Evolutionary conservation across 805 yeast genomes (phyloP), one percentile per base, ranked within the genome.

Genomic region (Cyberlindnera subsufficiens): DNA sequence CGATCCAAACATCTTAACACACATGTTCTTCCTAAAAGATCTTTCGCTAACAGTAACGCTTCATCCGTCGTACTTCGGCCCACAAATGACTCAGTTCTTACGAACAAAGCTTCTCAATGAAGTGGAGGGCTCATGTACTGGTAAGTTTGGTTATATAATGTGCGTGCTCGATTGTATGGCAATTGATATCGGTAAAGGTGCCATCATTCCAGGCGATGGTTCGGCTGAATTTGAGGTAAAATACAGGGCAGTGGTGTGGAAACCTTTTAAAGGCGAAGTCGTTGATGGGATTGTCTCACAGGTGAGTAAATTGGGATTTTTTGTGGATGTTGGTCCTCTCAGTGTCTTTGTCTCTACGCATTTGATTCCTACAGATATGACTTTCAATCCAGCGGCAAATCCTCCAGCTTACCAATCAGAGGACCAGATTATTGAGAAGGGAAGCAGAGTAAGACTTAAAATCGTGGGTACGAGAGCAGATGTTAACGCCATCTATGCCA

Each of bases 71-170:
- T 93, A 82, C 65, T 91, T 90, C 60, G 99, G 99, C 2, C 96
- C 98, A 3, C 95, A 90, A 55, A 93, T 93, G 98, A 89, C 86
- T 66, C 95, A 88, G 61, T 91, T 81, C 59, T 72, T 93, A 53
- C 80, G 95, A 60, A 86, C 89, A 59, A 90, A 91, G 64, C 74
- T 93, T 49, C 74, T 93, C 45, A 89, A 87, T 51, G 99, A 93
- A 61, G 99, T 93, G 35, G 99, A 93, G 67, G 99, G 99, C 20
- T 89, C 98, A 1, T 93, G 98, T 67, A 90, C 98, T 0, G 99
- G 99, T 56, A 96, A 93, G 65, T 93, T 93, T 69, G 99, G 99
- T 13, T 93, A 93, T 64, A 93, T 93, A 52, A 82, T 93, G 44
- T 91, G 97, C 66, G 99, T 93, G 35, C 72, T 93, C 60, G 98